Evolutionary conservation across 1,284 basidiomycete genomes (phyloP), one percentile per base, ranked within the genome.

Genomic region (Golubevia pallescens): DNA sequence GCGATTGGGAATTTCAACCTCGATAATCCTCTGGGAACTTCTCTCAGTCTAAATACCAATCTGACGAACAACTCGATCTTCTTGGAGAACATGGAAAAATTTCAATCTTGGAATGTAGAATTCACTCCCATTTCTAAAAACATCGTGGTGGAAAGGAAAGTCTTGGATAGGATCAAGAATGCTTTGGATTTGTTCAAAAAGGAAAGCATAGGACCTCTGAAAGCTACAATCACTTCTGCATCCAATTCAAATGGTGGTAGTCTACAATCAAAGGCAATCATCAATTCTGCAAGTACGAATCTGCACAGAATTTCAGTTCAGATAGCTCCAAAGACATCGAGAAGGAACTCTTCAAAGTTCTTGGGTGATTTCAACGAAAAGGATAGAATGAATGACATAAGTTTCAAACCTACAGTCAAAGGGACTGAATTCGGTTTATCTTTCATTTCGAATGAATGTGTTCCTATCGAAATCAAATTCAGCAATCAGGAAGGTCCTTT

Each of bases 71-170:
- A n/a, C n/a, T n/a, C n/a, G n/a, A n/a, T n/a, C n/a, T n/a, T n/a
- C n/a, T 32, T 56, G 10, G 54, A 56, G 5, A 13, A 5, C 10
- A 7, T 13, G 5, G 54, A 56, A 13, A 56, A 28, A 28, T 21
- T 32, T 56, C 78, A 84, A 53, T 70, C 81, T 2, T 84, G 81
- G 81, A 77, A 81, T 38, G 69, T 82, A 58, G 81, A 84, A 57
- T 84, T 69, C 63, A 80, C 81, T 2, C 77, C 76, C 7, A 69
- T 76, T 58, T 20, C 58, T n/a, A 63, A 70, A n/a, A 84, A 80
- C 57, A 32, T 77, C 52, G 74, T 83, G 1, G 64, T 68, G 0
- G 73, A 81, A 21, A 63, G 66, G 0, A 58, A 51, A 16, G 63
- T 71, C 8, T 5, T 73, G 19, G 60, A 61, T 1, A 53, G 51